Evolutionary conservation across 2,329 filamentous ascomycete species (phyloP).

Genomic region (Immersiporthe knoxdaviesiana): DNA sequence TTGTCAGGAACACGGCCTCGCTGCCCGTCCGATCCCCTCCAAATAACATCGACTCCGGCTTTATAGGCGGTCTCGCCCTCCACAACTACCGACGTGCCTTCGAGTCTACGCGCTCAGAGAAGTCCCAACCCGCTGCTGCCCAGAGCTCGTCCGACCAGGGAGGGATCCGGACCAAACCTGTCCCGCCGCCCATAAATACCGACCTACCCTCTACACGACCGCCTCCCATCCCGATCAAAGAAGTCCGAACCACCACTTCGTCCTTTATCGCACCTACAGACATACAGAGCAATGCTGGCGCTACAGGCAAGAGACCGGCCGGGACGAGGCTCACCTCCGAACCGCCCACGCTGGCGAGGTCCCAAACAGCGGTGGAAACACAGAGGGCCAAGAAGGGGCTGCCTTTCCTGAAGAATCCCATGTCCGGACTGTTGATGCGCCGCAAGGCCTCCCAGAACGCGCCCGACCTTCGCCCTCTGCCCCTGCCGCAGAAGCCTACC

Average conservation of each 20-base stretch:
- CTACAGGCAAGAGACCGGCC: slow-evolving; percentile 47
- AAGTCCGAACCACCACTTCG: slow-evolving; percentile 36
- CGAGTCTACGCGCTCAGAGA: slow-evolving; percentile 32
- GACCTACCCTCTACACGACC: slow-evolving; percentile 38
- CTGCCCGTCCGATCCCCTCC: slow-evolving; percentile 40
- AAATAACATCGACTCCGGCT: slow-evolving; percentile 47
- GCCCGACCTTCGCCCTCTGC: slow-evolving; percentile 47
- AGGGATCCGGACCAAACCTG: slow-evolving; percentile 38
- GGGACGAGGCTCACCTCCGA: slow-evolving; percentile 47
- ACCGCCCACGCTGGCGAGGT: slow-evolving; percentile 38
- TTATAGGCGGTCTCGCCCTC: slow-evolving; percentile 60
- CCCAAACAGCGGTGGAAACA: slow-evolving; percentile 39
- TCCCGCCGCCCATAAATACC: slow-evolving; percentile 43
- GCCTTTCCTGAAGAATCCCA: slow-evolving; percentile 62
- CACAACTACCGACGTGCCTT: slow-evolving; percentile 52
- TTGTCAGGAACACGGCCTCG: slow-evolving; percentile 33
- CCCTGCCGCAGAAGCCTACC: slow-evolving; percentile 44
- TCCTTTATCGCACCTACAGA: slow-evolving; percentile 56
- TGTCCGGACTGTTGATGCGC: slow-evolving; percentile 61
- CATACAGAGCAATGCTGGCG: slow-evolving; percentile 41
- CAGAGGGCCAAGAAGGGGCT: slow-evolving; percentile 56
- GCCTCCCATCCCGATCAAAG: slow-evolving; percentile 36
- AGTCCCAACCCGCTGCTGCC: slow-evolving; percentile 18
- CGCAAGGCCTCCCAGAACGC: slow-evolving; percentile 57
- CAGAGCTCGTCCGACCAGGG: slow-evolving; percentile 24